Percentiles rank a stretch among this genome's conserved stretches.
Conservation (phyloP, 2,329 filamentous ascomycete genomes). For the Akanthomyces lecanii region DNA sequence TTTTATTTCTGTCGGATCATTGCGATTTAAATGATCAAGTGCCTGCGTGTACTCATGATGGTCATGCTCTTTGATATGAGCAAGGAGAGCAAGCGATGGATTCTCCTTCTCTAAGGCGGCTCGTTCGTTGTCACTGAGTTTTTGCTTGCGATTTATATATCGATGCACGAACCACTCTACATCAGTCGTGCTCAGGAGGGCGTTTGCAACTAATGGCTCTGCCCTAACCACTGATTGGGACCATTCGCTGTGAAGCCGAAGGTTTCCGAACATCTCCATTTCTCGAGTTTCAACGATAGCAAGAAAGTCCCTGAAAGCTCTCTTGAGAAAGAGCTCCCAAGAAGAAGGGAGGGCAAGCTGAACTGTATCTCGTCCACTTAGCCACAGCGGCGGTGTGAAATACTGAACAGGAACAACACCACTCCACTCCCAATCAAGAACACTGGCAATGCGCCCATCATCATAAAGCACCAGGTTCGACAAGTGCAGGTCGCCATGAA, state of each 20-base stretch:
- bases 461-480: conserved; percentile 19
- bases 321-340: background rate
- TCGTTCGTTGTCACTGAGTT: background rate
- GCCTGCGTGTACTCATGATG: background rate
- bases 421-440: conserved; percentile 22
- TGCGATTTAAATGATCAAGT: background rate
- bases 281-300: background rate
- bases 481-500: conserved; percentile 19
- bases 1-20: background rate
- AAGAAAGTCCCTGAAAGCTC: background rate
- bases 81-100: background rate
- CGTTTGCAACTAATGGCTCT: background rate
- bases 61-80: background rate
- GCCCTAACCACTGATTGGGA: background rate
- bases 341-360: background rate
- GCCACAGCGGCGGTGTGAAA: conserved; percentile 18
- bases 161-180: background rate
- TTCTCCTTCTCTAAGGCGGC: background rate
- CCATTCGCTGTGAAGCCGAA: background rate
- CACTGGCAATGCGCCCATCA: conserved; percentile 9
- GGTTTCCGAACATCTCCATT: background rate
- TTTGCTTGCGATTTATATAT: background rate
- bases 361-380: background rate
- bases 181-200: background rate
- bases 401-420: conserved; percentile 20